Conservation (phyloP, 768 basidiomycete genomes). For the Russula earlei region DNA sequence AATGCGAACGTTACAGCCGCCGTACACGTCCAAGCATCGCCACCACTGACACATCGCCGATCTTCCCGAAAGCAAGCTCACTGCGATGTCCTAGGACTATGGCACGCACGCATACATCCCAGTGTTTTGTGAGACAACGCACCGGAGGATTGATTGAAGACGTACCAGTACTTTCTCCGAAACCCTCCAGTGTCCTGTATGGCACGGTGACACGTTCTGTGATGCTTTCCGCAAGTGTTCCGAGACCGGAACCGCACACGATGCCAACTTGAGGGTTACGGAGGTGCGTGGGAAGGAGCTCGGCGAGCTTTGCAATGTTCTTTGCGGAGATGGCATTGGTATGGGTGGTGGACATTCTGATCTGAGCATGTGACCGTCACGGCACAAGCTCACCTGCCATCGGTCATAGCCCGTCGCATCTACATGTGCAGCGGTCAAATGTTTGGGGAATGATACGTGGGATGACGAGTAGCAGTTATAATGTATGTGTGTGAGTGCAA, state of each 20-base stretch:
- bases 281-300: slow-evolving; percentile 30
- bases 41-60: slow-evolving; percentile 73
- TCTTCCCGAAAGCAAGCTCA: slow-evolving; percentile 66
- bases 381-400: no score
- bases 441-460: background rate
- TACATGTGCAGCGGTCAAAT: no score
- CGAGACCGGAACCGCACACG: slow-evolving; percentile 80
- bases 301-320: slow-evolving; percentile 24
- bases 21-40: slow-evolving; percentile 82
- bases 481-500: slow-evolving; percentile 2
- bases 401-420: no score
- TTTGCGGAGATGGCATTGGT: slow-evolving; percentile 22
- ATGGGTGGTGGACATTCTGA: no score
- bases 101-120: background rate
- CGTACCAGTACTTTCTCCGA: slow-evolving; percentile 66
- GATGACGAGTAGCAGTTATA: slow-evolving; percentile 7
- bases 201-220: slow-evolving; percentile 49
- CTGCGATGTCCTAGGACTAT: slow-evolving; percentile 78
- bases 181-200: slow-evolving; percentile 63
- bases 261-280: slow-evolving; percentile 64
- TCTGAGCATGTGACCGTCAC: no score
- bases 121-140: no score
- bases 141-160: background rate
- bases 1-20: background rate
- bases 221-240: slow-evolving; percentile 57